Evolutionary conservation across 2,329 filamentous ascomycete species (phyloP).

Genomic region (Colletotrichum plurivorum): DNA sequence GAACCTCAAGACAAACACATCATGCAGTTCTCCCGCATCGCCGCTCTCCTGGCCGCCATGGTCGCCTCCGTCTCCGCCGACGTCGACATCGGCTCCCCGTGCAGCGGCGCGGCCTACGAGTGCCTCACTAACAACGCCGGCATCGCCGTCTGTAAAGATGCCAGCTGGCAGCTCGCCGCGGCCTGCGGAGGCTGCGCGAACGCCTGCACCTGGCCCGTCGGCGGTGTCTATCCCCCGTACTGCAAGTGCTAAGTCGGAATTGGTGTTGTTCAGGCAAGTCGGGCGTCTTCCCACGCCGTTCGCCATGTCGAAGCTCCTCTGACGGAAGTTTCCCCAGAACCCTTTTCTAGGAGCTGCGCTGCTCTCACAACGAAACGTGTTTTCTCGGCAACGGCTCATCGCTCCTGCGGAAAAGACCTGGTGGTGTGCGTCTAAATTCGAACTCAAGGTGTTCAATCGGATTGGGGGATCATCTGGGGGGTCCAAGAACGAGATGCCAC

Average conservation of each 20-base stretch:
- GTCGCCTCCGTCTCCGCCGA: slow-evolving; percentile 4
- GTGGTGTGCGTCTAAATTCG: too few species aligned
- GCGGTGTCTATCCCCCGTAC: background rate
- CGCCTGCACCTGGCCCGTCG: background rate
- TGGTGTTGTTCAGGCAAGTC: background rate
- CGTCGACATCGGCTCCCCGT: slow-evolving; percentile 7
- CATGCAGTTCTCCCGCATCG: slow-evolving; percentile 10
- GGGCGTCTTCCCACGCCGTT: too few species aligned
- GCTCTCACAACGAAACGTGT: too few species aligned
- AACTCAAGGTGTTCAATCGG: too few species aligned
- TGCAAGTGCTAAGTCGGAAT: background rate
- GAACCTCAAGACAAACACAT: too few species aligned
- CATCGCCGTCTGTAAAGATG: slow-evolving; percentile 8
- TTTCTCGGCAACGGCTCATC: too few species aligned
- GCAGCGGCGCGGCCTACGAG: slow-evolving; percentile 10
- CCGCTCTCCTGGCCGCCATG: background rate
- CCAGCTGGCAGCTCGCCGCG: slow-evolving; percentile 13
- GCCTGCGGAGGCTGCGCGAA: slow-evolving; percentile 4
- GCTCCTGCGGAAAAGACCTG: too few species aligned
- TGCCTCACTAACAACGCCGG: slow-evolving; percentile 2
- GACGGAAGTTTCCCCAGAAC: too few species aligned
- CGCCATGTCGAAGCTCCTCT: too few species aligned
- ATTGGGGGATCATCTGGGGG: too few species aligned
- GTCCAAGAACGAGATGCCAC: too few species aligned
- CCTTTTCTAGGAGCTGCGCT: too few species aligned